phyloP scores from a whole-genome alignment of 495 filamentous ascomycete species.

The Xylaria acuta region DNA sequence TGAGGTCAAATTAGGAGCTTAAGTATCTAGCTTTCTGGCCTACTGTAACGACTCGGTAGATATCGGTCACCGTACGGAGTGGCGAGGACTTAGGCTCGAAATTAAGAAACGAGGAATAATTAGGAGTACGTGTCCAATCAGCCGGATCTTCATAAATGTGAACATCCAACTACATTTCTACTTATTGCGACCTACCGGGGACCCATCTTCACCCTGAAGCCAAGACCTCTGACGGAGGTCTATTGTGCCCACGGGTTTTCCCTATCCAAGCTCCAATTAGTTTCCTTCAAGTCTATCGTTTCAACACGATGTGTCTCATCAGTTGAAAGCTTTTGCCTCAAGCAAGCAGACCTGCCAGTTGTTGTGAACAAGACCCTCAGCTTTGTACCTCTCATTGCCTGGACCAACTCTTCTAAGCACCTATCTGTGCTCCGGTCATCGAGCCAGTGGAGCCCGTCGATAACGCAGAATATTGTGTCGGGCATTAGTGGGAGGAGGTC shows the following conservation, averaged over 20 bases:
- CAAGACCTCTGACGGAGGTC: too few species aligned
- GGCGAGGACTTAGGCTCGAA: too few species aligned
- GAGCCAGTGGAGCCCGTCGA: conserved; percentile 9
- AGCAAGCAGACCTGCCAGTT: conserved; percentile 13
- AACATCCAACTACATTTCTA: too few species aligned
- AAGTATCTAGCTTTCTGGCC: too few species aligned
- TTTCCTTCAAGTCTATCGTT: background rate
- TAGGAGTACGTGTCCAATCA: too few species aligned
- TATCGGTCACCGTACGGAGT: too few species aligned
- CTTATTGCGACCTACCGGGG: too few species aligned
- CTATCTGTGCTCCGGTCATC: conserved; percentile 3
- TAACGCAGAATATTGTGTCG: background rate
- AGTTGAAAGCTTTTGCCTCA: background rate
- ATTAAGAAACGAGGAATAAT: too few species aligned
- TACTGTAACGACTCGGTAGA: too few species aligned
- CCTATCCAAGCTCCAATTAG: background rate
- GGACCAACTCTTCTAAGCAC: conserved; percentile 10
- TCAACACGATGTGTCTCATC: background rate
- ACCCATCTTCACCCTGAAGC: too few species aligned
- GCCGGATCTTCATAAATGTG: too few species aligned
- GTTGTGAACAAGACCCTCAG: conserved; percentile 1
- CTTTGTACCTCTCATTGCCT: conserved; percentile 5
- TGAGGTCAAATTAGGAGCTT: too few species aligned
- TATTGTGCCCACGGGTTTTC: background rate
- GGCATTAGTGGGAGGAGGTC: conserved; percentile 11